Evolutionary conservation across 345 rosid species (phyloP).

Genomic region (Boechera retrofracta): DNA sequence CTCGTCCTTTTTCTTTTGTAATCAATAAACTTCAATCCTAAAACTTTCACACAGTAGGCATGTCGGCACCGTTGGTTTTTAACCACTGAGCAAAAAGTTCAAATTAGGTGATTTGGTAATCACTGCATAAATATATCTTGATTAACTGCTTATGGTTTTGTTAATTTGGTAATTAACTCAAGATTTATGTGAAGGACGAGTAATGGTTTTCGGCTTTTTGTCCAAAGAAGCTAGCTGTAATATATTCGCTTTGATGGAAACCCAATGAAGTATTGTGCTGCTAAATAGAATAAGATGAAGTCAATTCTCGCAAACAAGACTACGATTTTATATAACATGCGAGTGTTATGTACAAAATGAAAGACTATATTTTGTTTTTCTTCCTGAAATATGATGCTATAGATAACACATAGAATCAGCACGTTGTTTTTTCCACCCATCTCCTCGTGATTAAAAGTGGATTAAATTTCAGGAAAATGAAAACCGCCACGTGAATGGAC

Average conservation of each 20-base stretch:
- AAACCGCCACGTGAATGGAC: constrained; percentile 19
- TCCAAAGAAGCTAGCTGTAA: not conserved
- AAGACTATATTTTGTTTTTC: not conserved
- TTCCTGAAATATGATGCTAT: not conserved
- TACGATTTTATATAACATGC: not conserved
- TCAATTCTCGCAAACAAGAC: not conserved
- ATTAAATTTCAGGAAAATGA: not conserved
- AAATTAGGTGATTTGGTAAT: not conserved
- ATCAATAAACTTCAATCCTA: not conserved
- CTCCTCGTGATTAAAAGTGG: constrained; percentile 10
- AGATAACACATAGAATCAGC: not conserved
- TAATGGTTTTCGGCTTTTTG: not conserved
- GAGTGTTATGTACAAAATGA: not conserved
- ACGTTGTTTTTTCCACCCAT: constrained; percentile 15
- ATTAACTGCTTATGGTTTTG: not conserved
- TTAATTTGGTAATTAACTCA: not conserved
- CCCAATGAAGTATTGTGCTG: not conserved
- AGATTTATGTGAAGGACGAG: not conserved
- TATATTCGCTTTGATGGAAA: not conserved
- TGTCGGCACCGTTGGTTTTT: not conserved
- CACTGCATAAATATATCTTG: not conserved
- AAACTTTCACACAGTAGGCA: not conserved
- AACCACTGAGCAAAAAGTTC: not conserved
- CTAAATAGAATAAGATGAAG: not conserved
- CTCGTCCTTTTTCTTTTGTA: constrained; percentile 11